Percentiles rank a stretch among this genome's conserved stretches.
Evolutionary conservation across 2,329 filamentous ascomycete species (phyloP).

Genomic region (Diplodia corticola): DNA sequence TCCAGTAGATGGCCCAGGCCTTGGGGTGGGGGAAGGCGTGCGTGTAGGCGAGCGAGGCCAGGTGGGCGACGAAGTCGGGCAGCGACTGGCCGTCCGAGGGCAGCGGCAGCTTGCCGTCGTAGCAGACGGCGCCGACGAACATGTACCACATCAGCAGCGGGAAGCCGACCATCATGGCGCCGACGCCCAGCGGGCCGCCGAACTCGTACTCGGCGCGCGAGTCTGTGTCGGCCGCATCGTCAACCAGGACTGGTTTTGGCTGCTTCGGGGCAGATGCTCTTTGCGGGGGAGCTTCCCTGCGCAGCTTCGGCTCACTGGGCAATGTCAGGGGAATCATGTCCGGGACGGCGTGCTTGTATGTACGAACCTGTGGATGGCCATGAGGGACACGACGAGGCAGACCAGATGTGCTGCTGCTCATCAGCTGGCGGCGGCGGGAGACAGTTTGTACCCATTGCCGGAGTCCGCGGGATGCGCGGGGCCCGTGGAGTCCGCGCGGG

Average conservation of each 20-base stretch:
- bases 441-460: background rate
- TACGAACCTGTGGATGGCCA: slow-evolving; percentile 3
- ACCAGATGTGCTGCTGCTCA: background rate
- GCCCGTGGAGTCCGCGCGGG: background rate
- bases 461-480: slow-evolving; percentile 11
- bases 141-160: slow-evolving; percentile 98
- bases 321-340: background rate
- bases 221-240: background rate
- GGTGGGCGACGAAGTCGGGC: slow-evolving; percentile 69
- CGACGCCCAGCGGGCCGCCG: slow-evolving; percentile 76
- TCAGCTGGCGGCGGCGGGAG: background rate
- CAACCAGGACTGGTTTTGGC: background rate
- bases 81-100: slow-evolving; percentile 66
- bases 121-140: slow-evolving; percentile 95
- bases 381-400: background rate
- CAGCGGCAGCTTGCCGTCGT: slow-evolving; percentile 77
- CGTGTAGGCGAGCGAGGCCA: slow-evolving; percentile 72
- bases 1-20: slow-evolving; percentile 94
- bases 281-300: background rate
- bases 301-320: background rate
- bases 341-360: too few relatives aligned
- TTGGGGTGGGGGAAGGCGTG: slow-evolving; percentile 79
- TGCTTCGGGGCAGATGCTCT: background rate
- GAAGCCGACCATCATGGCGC: slow-evolving; percentile 89
- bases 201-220: slow-evolving; percentile 66